Evolutionary conservation across 139 green algal species (phyloP).

Genomic region (Yamagishiella unicocca): DNA sequence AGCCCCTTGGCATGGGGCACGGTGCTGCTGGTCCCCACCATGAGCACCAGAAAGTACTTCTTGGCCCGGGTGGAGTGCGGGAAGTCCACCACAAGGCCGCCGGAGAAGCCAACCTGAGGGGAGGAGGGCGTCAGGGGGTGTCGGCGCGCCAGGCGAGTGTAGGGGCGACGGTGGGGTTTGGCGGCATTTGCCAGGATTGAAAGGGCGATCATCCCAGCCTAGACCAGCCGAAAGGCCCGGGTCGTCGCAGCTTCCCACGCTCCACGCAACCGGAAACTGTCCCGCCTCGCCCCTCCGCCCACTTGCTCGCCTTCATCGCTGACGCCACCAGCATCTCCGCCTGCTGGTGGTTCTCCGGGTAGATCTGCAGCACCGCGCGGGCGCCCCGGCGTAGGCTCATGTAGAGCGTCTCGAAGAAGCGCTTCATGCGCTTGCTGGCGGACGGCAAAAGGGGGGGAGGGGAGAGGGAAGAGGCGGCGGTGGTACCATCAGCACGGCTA

Average conservation of each 20-base stretch:
- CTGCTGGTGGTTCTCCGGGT: slow-evolving; percentile 87
- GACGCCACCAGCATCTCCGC: slow-evolving; percentile 94
- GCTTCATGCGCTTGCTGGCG: slow-evolving; percentile 76
- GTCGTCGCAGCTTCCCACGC: too few relatives aligned
- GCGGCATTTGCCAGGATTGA: too few relatives aligned
- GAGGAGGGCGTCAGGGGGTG: neutral
- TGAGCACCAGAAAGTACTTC: slow-evolving; percentile 98
- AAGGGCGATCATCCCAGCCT: too few relatives aligned
- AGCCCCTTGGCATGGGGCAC: slow-evolving; percentile 64
- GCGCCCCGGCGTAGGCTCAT: slow-evolving; percentile 80
- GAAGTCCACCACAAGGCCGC: slow-evolving; percentile 97
- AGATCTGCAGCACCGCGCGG: slow-evolving; percentile 92
- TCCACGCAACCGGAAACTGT: too few relatives aligned
- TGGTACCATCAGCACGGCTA: too few relatives aligned
- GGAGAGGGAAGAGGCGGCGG: too few relatives aligned
- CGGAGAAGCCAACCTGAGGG: slow-evolving; percentile 88
- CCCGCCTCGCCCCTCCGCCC: neutral
- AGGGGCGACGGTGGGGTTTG: neutral
- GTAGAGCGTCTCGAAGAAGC: slow-evolving; percentile 96
- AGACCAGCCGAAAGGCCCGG: too few relatives aligned
- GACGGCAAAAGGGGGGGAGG: neutral
- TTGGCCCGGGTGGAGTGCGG: slow-evolving; percentile 95
- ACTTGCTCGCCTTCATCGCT: slow-evolving; percentile 85
- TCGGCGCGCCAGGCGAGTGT: neutral
- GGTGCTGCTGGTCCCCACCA: slow-evolving; percentile 75